These are phyloP conservation scores for Odontarrhena argentea DNA, from an alignment of 345 rosid genomes.

Conservation along the genomic window DNA sequence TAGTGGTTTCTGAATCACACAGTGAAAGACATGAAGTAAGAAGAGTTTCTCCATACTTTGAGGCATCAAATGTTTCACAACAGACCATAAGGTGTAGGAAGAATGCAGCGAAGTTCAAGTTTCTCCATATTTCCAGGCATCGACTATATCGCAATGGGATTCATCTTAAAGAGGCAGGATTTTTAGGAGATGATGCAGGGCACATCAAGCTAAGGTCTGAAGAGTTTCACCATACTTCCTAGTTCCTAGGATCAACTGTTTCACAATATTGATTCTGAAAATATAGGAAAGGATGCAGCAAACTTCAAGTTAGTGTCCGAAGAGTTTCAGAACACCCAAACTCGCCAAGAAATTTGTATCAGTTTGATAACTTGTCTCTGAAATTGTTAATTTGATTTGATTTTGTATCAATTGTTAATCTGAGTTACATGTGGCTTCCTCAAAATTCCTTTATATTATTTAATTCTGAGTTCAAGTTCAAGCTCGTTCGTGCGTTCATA, in stretches of 20 bases:
- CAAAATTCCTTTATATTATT: not conserved
- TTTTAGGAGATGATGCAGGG: not conserved
- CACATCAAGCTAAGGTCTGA: constrained; percentile 11
- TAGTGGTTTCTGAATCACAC: constrained; percentile 12
- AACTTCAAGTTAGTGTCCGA: constrained; percentile 18
- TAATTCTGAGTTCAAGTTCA: not conserved
- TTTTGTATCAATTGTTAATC: constrained; percentile 9
- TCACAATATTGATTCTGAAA: constrained; percentile 16
- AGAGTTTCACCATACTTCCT: constrained; percentile 22
- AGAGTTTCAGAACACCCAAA: constrained; percentile 39
- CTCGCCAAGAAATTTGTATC: not conserved
- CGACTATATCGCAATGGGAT: too few species aligned
- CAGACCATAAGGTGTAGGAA: not conserved
- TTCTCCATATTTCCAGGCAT: too few species aligned
- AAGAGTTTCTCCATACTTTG: constrained; percentile 37
- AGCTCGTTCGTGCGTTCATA: not conserved
- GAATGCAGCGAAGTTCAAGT: too few species aligned
- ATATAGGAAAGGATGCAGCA: constrained; percentile 5
- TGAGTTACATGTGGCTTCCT: not conserved
- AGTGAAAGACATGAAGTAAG: constrained; percentile 8
- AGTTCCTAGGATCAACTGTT: not conserved
- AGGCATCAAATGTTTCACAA: constrained; percentile 11
- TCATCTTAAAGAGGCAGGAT: not conserved
- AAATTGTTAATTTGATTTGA: constrained; percentile 10
- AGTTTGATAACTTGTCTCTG: not conserved